A percentile compares a stretch with the other conserved stretches of the same genome.
Conservation (phyloP, 2,329 filamentous ascomycete genomes). For the Thielaviopsis euricoi region DNA sequence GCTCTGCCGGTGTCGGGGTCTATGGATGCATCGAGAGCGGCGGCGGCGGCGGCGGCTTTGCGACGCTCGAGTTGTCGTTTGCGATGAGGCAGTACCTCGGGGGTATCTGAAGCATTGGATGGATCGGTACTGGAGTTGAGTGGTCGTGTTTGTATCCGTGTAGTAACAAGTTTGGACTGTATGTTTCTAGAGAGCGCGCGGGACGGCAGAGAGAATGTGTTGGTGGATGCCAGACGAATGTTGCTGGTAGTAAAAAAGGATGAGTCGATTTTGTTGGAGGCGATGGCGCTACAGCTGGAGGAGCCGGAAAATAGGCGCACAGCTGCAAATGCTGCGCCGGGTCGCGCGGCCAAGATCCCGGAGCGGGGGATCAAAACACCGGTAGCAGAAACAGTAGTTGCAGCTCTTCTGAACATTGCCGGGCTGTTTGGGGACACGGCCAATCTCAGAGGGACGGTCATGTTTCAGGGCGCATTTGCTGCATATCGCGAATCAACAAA, state of each 20-base stretch:
- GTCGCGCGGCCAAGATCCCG: not conserved
- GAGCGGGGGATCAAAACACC: not conserved
- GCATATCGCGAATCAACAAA: constrained; percentile 3
- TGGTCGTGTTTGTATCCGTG: not conserved
- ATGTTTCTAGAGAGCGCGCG: constrained; percentile 1
- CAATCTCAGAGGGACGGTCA: constrained; percentile 10
- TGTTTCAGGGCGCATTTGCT: constrained; percentile 7
- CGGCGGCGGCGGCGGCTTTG: constrained; percentile 4
- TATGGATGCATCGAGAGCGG: constrained; percentile 2
- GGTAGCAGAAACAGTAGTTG: not conserved
- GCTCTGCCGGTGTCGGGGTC: constrained; percentile 12
- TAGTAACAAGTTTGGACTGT: constrained; percentile 3
- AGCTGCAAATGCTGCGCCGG: too few relatives aligned
- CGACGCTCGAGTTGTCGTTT: constrained; percentile 12
- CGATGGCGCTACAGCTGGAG: not conserved
- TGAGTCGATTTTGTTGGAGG: not conserved
- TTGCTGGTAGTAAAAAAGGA: constrained; percentile 9
- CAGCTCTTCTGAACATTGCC: constrained; percentile 4
- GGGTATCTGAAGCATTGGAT: not conserved
- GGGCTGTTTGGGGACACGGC: constrained; percentile 3
- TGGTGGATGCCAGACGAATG: constrained; percentile 5
- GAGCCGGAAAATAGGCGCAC: not conserved
- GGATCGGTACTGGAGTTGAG: not conserved
- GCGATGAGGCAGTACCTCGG: constrained; percentile 9
- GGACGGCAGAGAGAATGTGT: constrained; percentile 5